phyloP scores from a whole-genome alignment of 352 stramenopile species.

The Phytophthora foliorum region DNA sequence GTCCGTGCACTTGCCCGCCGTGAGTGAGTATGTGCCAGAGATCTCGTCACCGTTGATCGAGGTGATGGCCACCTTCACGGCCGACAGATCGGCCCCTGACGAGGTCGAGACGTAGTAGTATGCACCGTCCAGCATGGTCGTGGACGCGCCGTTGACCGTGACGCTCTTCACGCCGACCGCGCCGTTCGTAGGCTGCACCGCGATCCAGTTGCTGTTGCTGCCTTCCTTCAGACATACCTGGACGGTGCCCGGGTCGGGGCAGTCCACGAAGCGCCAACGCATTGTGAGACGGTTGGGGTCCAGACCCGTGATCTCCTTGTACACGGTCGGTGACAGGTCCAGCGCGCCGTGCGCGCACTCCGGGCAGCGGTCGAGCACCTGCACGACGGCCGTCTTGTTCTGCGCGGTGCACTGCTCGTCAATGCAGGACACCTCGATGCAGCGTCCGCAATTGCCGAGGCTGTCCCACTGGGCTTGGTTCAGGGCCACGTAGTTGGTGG shows the following conservation, averaged over 20 bases:
- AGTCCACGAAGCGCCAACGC: conserved; percentile 79
- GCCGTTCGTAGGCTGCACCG: conserved; percentile 71
- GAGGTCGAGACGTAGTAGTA: conserved; percentile 70
- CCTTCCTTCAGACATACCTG: conserved; percentile 78
- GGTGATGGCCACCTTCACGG: conserved; percentile 58
- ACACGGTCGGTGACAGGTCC: conserved; percentile 77
- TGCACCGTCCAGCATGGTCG: conserved; percentile 70
- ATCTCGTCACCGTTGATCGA: conserved; percentile 67
- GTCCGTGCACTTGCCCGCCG: conserved; percentile 36
- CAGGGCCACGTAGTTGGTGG: conserved; percentile 75
- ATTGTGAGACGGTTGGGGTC: conserved; percentile 64
- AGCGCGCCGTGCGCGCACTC: conserved; percentile 75
- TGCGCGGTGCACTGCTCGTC: conserved; percentile 56
- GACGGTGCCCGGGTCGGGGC: conserved; percentile 54
- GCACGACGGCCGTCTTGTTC: conserved; percentile 60
- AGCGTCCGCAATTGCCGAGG: conserved; percentile 64
- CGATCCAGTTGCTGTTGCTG: conserved; percentile 68
- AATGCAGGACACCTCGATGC: conserved; percentile 67
- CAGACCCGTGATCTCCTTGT: conserved; percentile 72
- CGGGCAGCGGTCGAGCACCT: conserved; percentile 80
- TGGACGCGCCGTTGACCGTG: conserved; percentile 64
- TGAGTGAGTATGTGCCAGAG: conserved; percentile 62
- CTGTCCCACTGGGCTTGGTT: conserved; percentile 72
- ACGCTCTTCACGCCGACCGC: conserved; percentile 60
- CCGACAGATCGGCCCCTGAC: conserved; percentile 44